Evolutionary conservation across 176 grass and related monocot genomes (phyloP).

Genomic region (Pontederia paniculata): DNA sequence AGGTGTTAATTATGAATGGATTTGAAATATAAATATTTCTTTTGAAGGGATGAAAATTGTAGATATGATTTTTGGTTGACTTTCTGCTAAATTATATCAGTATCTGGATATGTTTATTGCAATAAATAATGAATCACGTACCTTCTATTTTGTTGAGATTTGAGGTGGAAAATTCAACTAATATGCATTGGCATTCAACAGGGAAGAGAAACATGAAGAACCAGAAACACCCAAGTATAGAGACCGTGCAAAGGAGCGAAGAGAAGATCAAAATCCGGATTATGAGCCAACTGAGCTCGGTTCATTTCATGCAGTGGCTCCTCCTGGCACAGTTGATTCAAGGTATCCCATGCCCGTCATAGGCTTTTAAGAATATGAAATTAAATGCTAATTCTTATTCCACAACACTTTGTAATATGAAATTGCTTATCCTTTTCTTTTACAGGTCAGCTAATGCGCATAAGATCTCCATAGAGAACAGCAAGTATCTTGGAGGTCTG

Average conservation of each 20-base stretch:
- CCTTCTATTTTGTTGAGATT: too few relatives aligned
- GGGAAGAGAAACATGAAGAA: conserved; percentile 93
- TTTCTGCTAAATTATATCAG: too few relatives aligned
- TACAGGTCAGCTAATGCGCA: conserved; percentile 71
- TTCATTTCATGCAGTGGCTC: conserved; percentile 96
- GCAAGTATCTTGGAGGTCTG: conserved; percentile 99
- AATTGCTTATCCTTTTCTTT: conserved; percentile 1
- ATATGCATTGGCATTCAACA: conserved; percentile 8
- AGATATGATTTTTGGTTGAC: too few relatives aligned
- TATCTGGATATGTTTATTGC: too few relatives aligned
- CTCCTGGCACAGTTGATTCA: conserved; percentile 77
- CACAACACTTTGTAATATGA: background rate
- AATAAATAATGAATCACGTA: too few relatives aligned
- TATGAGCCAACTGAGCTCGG: conserved; percentile 93
- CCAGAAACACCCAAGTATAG: conserved; percentile 61
- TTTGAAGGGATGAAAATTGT: too few relatives aligned
- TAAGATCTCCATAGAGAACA: conserved; percentile 98
- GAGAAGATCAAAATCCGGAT: conserved; percentile 98
- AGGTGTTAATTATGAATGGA: too few relatives aligned
- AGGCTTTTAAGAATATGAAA: conserved; percentile 1
- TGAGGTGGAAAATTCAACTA: too few relatives aligned
- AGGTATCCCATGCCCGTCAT: conserved; percentile 32
- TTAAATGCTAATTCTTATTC: background rate
- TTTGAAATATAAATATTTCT: too few relatives aligned
- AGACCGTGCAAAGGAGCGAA: conserved; percentile 90